Percentiles rank a stretch among this genome's conserved stretches.
These are phyloP conservation scores for Aspergillus unguis DNA, from an alignment of 2,329 filamentous ascomycete genomes.

Conservation along the genomic window DNA sequence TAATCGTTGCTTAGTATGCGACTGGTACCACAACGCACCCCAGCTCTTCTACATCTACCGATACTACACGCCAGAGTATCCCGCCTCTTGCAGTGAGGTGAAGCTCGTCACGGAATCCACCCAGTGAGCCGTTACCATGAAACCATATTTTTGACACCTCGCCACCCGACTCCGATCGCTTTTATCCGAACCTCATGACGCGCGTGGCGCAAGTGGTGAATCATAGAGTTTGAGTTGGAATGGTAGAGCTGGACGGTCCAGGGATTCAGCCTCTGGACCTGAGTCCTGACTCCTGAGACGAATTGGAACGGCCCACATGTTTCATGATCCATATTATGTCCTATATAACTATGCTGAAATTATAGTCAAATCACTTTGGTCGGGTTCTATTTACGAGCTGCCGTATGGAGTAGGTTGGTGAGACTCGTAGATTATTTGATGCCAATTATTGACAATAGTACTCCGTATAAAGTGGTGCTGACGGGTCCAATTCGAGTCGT, in stretches of 20 bases:
- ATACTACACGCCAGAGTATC: slow-evolving; percentile 22
- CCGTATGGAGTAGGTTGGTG: too few relatives aligned
- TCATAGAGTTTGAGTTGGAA: slow-evolving; percentile 8
- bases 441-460: slow-evolving; percentile 15
- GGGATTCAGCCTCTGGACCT: neutral
- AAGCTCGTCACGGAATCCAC: slow-evolving; percentile 26
- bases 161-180: neutral
- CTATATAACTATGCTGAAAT: neutral
- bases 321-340: slow-evolving; percentile 4
- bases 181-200: slow-evolving; percentile 10
- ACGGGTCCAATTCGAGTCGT: neutral
- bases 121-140: slow-evolving; percentile 15
- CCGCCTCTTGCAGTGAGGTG: slow-evolving; percentile 35
- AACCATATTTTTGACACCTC: neutral
- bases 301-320: neutral
- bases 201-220: slow-evolving; percentile 17
- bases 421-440: neutral
- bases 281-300: neutral
- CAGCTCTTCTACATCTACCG: slow-evolving; percentile 39
- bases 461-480: neutral
- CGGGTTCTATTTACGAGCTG: too few relatives aligned
- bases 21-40: slow-evolving; percentile 40
- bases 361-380: too few relatives aligned
- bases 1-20: slow-evolving; percentile 29
- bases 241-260: neutral